Percentiles rank a stretch among this genome's conserved stretches.
phyloP scores from a whole-genome alignment of 805 yeast species.

The Hermanozyma aechmeae region DNA sequence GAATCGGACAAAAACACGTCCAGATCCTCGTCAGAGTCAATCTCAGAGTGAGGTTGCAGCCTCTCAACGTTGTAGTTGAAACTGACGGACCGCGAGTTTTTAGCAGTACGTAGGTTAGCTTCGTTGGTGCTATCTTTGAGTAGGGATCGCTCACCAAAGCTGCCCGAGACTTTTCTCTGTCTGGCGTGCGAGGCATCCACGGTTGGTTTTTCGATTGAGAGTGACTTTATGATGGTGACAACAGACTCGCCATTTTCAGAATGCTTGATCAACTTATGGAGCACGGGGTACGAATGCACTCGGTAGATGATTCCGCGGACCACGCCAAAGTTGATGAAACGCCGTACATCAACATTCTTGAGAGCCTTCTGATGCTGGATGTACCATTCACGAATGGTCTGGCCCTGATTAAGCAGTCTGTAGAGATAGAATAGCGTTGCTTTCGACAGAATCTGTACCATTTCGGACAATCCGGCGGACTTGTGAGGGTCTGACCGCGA shows the following conservation, averaged over 20 bases:
- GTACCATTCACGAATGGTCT: slow-evolving; percentile 75
- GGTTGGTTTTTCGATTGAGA: too few species aligned
- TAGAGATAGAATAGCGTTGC: slow-evolving; percentile 65
- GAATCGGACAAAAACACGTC: background rate
- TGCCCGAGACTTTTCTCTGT: too few species aligned
- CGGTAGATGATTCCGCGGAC: slow-evolving; percentile 75
- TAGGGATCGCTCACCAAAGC: too few species aligned
- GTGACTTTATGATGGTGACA: too few species aligned
- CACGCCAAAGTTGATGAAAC: slow-evolving; percentile 82
- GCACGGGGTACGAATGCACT: slow-evolving; percentile 66
- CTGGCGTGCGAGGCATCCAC: too few species aligned
- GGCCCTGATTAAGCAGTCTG: slow-evolving; percentile 69
- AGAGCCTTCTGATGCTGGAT: slow-evolving; percentile 50
- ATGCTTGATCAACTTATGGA: slow-evolving; percentile 29
- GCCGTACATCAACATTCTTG: slow-evolving; percentile 64
- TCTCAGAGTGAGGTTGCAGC: slow-evolving; percentile 7
- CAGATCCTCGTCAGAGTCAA: slow-evolving; percentile 7
- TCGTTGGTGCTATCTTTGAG: slow-evolving; percentile 9
- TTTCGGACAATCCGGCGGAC: background rate
- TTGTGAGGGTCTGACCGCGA: background rate
- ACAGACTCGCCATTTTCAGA: too few species aligned
- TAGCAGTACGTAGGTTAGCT: slow-evolving; percentile 12
- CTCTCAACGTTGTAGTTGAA: slow-evolving; percentile 17
- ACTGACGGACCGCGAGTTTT: slow-evolving; percentile 22
- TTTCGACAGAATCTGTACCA: slow-evolving; percentile 43